Conservation (phyloP, 2,329 filamentous ascomycete genomes). For the Aspergillus latus region DNA sequence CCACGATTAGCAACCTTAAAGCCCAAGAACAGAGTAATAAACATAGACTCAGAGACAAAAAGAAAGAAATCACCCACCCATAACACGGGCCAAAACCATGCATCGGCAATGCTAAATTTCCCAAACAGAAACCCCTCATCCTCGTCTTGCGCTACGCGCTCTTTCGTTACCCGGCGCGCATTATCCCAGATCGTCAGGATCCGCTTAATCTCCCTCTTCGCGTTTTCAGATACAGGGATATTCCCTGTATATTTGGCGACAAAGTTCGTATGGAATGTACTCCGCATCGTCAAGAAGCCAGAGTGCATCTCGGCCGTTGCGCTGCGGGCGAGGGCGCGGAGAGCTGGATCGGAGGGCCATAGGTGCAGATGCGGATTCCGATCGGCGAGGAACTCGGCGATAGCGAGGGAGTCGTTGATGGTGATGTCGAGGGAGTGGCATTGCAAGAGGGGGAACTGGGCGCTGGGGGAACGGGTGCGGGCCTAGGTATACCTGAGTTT, state of each 20-base stretch:
- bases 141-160: constrained; percentile 20
- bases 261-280: constrained; percentile 31
- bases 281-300: constrained; percentile 30
- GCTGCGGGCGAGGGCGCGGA: constrained; percentile 34
- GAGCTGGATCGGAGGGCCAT: constrained; percentile 34
- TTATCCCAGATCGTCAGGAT: constrained; percentile 32
- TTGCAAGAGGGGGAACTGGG: too few relatives aligned
- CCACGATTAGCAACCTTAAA: neutral
- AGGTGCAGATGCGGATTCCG: constrained; percentile 25
- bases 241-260: constrained; percentile 32
- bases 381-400: constrained; percentile 37
- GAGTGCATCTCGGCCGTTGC: constrained; percentile 38
- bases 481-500: too few relatives aligned
- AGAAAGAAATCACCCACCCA: constrained; percentile 28
- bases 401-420: constrained; percentile 21
- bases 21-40: neutral
- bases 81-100: constrained; percentile 41
- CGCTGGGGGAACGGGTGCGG: too few relatives aligned
- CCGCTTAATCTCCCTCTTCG: constrained; percentile 28
- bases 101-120: constrained; percentile 39
- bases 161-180: constrained; percentile 25
- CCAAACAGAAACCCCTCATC: constrained; percentile 41
- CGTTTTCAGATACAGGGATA: constrained; percentile 24
- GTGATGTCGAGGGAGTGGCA: too few relatives aligned
- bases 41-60: neutral